Conservation (phyloP, 768 basidiomycete genomes). For the Russula dissimulans region DNA sequence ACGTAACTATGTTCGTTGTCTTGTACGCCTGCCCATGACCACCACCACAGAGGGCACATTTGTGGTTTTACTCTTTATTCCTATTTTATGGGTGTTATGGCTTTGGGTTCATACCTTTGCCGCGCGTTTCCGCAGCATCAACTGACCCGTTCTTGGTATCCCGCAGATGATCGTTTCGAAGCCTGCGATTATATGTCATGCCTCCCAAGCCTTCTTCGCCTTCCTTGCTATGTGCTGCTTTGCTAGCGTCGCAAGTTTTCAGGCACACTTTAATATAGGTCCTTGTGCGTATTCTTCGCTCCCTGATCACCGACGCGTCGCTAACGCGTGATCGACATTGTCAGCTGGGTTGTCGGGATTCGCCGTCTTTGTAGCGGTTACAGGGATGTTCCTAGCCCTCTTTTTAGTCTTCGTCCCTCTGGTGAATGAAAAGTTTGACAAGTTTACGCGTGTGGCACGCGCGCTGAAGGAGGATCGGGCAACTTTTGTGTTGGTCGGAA, state of each 20-base stretch:
- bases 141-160: constrained; percentile 20
- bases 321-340: not conserved
- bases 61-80: constrained; percentile 56
- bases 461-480: constrained; percentile 78
- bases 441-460: constrained; percentile 63
- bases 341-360: constrained; percentile 83
- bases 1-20: constrained; percentile 18
- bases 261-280: constrained; percentile 74
- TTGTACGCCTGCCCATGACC: constrained; percentile 6
- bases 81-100: constrained; percentile 56
- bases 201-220: constrained; percentile 82
- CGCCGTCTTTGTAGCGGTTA: constrained; percentile 69
- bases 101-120: constrained; percentile 45
- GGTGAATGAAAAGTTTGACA: constrained; percentile 79
- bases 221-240: constrained; percentile 90
- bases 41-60: constrained; percentile 37
- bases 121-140: not conserved
- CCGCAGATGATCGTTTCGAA: constrained; percentile 81
- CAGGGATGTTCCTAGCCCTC: constrained; percentile 61
- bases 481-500: constrained; percentile 69
- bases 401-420: constrained; percentile 75
- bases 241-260: constrained; percentile 81
- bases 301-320: not conserved
- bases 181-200: constrained; percentile 66
- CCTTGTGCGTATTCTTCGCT: constrained; percentile 55